These are phyloP conservation scores for Microbotryomycetes sp. DNA, from an alignment of 1,284 basidiomycete species.

Conservation along the genomic window DNA sequence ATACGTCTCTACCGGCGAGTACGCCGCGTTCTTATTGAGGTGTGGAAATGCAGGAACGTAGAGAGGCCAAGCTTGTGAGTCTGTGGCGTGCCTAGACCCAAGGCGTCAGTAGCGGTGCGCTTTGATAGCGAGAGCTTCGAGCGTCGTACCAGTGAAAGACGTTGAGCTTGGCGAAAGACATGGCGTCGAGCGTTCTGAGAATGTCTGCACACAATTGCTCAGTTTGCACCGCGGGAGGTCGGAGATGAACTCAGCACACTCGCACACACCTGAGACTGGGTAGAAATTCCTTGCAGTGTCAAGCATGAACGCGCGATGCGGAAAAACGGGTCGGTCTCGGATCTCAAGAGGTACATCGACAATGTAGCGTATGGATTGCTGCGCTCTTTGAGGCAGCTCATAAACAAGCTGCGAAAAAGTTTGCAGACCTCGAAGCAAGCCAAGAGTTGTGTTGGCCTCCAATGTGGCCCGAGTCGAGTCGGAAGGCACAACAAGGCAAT, in stretches of 20 bases:
- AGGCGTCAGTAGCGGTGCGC: not conserved
- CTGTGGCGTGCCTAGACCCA: slow-evolving; percentile 29
- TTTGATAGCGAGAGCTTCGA: slow-evolving; percentile 9
- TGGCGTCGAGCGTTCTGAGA: slow-evolving; percentile 66
- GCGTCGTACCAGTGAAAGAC: slow-evolving; percentile 26
- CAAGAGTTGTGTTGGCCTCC: slow-evolving; percentile 62
- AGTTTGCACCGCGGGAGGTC: not conserved
- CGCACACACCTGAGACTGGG: slow-evolving; percentile 27
- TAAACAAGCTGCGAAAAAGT: slow-evolving; percentile 67
- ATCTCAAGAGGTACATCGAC: slow-evolving; percentile 43
- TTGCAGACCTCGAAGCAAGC: slow-evolving; percentile 68
- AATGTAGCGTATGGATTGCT: slow-evolving; percentile 49
- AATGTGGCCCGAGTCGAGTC: slow-evolving; percentile 48
- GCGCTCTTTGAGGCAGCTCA: slow-evolving; percentile 20
- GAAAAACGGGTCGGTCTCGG: slow-evolving; percentile 44
- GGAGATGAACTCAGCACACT: not conserved
- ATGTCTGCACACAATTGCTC: slow-evolving; percentile 47
- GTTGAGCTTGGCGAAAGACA: slow-evolving; percentile 75
- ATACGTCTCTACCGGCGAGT: slow-evolving; percentile 55
- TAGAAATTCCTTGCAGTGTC: slow-evolving; percentile 66
- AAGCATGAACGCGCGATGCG: slow-evolving; percentile 62
- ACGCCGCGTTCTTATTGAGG: slow-evolving; percentile 61
- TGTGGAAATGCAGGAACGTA: slow-evolving; percentile 55
- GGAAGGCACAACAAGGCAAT: not conserved
- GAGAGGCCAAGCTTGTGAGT: slow-evolving; percentile 57